Conservation (phyloP, 768 basidiomycete species). For the Mycena chlorophos region DNA sequence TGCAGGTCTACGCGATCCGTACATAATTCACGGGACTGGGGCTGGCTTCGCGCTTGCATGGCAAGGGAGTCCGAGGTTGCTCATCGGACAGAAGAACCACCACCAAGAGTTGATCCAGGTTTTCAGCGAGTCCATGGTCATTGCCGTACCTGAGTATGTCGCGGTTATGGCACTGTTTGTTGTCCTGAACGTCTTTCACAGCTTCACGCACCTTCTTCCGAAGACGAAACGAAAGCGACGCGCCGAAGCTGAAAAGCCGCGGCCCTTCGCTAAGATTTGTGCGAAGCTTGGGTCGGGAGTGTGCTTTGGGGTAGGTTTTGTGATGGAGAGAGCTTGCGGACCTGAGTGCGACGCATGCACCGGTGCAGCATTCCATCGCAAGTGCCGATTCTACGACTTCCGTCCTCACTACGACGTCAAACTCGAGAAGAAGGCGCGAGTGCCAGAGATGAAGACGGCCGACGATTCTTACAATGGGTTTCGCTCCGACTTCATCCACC, state of each 20-base stretch:
- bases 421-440: constrained; percentile 48
- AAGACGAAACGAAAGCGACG: constrained; percentile 25
- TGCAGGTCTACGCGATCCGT: constrained; percentile 81
- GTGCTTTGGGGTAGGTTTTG: constrained; percentile 81
- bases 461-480: constrained; percentile 85
- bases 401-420: constrained; percentile 76
- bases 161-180: constrained; percentile 1
- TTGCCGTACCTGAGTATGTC: constrained; percentile 82
- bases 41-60: constrained; percentile 88
- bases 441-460: constrained; percentile 40
- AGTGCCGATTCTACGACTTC: constrained; percentile 80
- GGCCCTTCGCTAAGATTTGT: constrained; percentile 65
- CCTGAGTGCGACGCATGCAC: constrained; percentile 62
- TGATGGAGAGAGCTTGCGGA: constrained; percentile 80
- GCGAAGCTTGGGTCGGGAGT: constrained; percentile 85
- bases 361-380: constrained; percentile 66
- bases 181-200: constrained; percentile 3
- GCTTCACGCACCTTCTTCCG: constrained; percentile 26
- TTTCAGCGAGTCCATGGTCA: constrained; percentile 72
- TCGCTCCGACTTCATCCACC: constrained; percentile 91
- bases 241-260: constrained; percentile 19
- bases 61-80: constrained; percentile 71
- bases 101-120: constrained; percentile 83
- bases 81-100: constrained; percentile 67
- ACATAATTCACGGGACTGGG: constrained; percentile 64